A percentile compares a stretch with the other conserved stretches of the same genome.
These are phyloP conservation scores for Lizonia empirigonia DNA, from an alignment of 2,329 filamentous ascomycete genomes.

Conservation along the genomic window DNA sequence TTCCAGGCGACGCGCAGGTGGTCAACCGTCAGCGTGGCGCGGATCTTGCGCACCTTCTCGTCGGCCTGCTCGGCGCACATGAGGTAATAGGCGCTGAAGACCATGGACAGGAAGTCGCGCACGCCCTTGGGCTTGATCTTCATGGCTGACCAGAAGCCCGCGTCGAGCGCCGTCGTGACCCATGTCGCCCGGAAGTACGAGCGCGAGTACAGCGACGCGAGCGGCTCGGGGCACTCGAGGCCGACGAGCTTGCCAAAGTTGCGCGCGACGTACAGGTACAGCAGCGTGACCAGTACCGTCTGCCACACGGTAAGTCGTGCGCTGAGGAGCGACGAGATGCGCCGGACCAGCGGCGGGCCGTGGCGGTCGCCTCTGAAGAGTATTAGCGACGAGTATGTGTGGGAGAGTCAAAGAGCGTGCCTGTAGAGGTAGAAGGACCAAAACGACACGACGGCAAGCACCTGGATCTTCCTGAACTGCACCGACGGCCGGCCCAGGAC, in stretches of 20 bases:
- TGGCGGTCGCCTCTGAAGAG: conserved; percentile 75
- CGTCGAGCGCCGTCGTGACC: conserved; percentile 92
- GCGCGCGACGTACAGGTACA: conserved; percentile 87
- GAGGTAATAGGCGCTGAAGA: conserved; percentile 89
- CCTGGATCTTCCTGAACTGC: conserved; percentile 90
- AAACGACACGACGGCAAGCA: conserved; percentile 87
- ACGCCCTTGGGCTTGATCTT: conserved; percentile 80
- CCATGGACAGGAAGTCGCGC: conserved; percentile 78
- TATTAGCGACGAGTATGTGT: not conserved
- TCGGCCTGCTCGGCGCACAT: conserved; percentile 92
- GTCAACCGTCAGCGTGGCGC: conserved; percentile 84
- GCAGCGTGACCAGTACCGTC: conserved; percentile 81
- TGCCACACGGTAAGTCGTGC: conserved; percentile 84
- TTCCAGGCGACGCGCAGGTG: conserved; percentile 95
- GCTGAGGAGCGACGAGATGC: conserved; percentile 73
- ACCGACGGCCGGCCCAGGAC: conserved; percentile 88
- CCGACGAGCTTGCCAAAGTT: conserved; percentile 94
- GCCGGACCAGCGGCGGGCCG: conserved; percentile 78
- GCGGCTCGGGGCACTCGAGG: conserved; percentile 88
- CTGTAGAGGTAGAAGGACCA: conserved; percentile 85
- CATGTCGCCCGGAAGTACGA: conserved; percentile 96
- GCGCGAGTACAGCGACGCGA: conserved; percentile 90
- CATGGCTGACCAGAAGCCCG: conserved; percentile 99
- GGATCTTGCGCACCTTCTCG: conserved; percentile 92
- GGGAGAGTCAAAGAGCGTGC: conserved; percentile 52